These are phyloP conservation scores for Ensete ventricosum DNA, from an alignment of 176 grass and related monocot species.

Conservation along the genomic window DNA sequence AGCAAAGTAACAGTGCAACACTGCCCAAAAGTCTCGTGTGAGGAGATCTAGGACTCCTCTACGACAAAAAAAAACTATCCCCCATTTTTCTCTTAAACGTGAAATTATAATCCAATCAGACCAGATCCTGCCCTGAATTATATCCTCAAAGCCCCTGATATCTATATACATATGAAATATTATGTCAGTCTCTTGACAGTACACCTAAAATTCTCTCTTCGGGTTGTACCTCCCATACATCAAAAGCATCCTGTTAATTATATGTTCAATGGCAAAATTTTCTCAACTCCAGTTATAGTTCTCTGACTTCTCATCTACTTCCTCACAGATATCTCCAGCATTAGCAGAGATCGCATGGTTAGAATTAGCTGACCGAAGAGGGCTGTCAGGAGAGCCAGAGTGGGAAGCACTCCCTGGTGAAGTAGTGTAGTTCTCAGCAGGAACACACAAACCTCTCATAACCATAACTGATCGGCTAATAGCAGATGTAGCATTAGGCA, in stretches of 20 bases:
- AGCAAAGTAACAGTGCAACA: too few species aligned
- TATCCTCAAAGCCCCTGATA: conserved; percentile 1
- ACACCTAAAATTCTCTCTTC: neutral
- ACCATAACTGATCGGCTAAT: conserved; percentile 28
- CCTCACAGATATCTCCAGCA: conserved; percentile 35
- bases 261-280: neutral
- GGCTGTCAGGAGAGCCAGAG: conserved; percentile 59
- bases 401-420: conserved; percentile 50
- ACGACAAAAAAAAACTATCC: neutral
- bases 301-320: conserved; percentile 62
- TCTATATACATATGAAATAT: conserved; percentile 1
- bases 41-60: conserved; percentile 8
- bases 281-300: conserved; percentile 55
- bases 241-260: neutral
- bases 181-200: conserved; percentile 11
- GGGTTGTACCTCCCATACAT: neutral
- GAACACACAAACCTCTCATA: conserved; percentile 37
- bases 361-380: conserved; percentile 48
- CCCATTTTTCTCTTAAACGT: neutral
- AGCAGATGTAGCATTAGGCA: conserved; percentile 9
- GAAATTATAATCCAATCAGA: neutral
- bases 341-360: conserved; percentile 40
- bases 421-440: conserved; percentile 14
- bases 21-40: neutral
- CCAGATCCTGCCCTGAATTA: neutral